Base-by-base conservation (phyloP, 2,329 filamentous ascomycete species). In the Harringtonia lauricola region DNA sequence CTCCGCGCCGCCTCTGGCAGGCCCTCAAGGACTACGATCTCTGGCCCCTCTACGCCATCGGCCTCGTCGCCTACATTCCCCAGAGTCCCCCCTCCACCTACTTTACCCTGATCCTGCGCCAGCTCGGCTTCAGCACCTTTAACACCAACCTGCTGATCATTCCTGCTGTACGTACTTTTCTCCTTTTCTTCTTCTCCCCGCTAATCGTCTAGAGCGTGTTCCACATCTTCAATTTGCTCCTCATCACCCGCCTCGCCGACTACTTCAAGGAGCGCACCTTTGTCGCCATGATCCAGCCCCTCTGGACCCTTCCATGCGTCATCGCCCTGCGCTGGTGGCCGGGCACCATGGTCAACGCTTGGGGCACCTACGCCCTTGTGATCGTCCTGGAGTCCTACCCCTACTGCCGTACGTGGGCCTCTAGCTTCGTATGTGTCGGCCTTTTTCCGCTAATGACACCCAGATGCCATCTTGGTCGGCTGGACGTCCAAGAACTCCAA, bases 261-360 rank as follows among this genome's bases (percentile, higher is more conserved):
- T 62, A 56, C 38, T 43, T 71, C 17, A 70, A 72, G 46, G 58
- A 75, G 45, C 62, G 68, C 2, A 58, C 68, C 2, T 56, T 76
- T 2, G 59, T 72, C 15, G 58, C 67, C 14, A 62, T 68, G 42
- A 31, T 68, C 0, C 66, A 67, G 31, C 59, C 67, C 10, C 42
- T 78, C 3, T 81, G 76, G 76, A 66, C 67, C 1, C 57, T 79
- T 4, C 74, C 75, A 0, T 71, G 70, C 48, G 51, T 80, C 3
- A 56, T 73, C 6, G 69, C 70, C 0, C 59, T 79, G 4, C 59
- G 58, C 17, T 66, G 62, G 43, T 71, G 68, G 64, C 63, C 65
- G 0, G 64, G 64, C 2, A 49, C 61, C 2, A 57, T 64, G 46
- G 51, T 56, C 4, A 62, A 67, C 14, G n/a, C 22, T 8, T 43